Percentiles rank a stretch among this genome's conserved stretches.
phyloP scores from a whole-genome alignment of 2,329 filamentous ascomycete species.

The Microsporum ferrugineum region DNA sequence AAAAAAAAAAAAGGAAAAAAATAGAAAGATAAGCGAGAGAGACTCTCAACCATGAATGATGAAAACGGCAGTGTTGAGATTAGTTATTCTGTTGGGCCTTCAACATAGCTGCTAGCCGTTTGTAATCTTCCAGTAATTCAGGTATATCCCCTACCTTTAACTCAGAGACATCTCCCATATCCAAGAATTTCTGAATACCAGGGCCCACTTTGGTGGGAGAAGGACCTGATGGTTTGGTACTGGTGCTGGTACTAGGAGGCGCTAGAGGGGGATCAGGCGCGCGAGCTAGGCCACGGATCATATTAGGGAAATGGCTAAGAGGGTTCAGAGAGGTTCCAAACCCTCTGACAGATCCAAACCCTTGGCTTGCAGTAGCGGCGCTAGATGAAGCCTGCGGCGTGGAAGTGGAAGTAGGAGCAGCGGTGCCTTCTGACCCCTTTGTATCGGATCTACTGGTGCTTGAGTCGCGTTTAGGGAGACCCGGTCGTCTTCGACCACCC shows the following conservation, averaged over 20 bases:
- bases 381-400: constrained; percentile 19
- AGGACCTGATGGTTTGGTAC: not conserved
- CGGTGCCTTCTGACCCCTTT: constrained; percentile 22
- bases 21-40: not conserved
- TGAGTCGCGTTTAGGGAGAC: constrained; percentile 62
- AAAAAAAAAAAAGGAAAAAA: not conserved
- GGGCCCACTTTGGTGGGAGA: constrained; percentile 34
- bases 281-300: constrained; percentile 64
- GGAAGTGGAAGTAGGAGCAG: constrained; percentile 17
- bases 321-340: constrained; percentile 73
- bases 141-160: constrained; percentile 62
- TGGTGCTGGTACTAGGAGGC: constrained; percentile 9
- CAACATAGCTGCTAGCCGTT: constrained; percentile 55
- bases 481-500: constrained; percentile 49
- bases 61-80: not conserved
- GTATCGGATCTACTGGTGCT: constrained; percentile 29
- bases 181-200: constrained; percentile 62
- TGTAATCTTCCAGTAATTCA: constrained; percentile 61
- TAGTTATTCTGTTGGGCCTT: constrained; percentile 33
- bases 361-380: constrained; percentile 39
- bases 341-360: constrained; percentile 70
- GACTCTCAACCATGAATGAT: not conserved
- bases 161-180: constrained; percentile 57
- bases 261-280: constrained; percentile 34
- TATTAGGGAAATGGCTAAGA: constrained; percentile 63